Evolutionary conservation across 129 eudicot species (phyloP).

Genomic region (Lonicera japonica): DNA sequence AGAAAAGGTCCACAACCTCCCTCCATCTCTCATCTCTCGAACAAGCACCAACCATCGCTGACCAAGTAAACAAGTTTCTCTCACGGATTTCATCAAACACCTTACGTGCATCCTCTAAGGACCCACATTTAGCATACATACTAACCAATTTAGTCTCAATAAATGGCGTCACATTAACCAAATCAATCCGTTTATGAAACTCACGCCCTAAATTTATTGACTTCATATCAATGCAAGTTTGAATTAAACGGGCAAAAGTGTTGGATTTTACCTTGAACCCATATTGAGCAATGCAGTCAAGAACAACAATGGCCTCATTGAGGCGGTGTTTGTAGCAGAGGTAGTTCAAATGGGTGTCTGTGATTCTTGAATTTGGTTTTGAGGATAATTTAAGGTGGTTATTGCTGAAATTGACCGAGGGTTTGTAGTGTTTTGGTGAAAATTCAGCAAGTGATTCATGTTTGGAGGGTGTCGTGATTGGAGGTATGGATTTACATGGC

Average conservation of each 20-base stretch:
- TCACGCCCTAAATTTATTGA: constrained; percentile 38
- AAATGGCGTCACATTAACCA: constrained; percentile 26
- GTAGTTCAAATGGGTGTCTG: constrained; percentile 32
- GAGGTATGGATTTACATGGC: constrained; percentile 28
- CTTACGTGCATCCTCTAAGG: constrained; percentile 39
- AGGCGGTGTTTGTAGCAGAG: constrained; percentile 33
- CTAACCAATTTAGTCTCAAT: constrained; percentile 46
- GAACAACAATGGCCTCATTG: constrained; percentile 35
- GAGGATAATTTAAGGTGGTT: constrained; percentile 1
- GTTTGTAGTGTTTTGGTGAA: constrained; percentile 17
- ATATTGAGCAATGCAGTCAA: constrained; percentile 27
- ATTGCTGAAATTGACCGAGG: constrained; percentile 9
- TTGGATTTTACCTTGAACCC: constrained; percentile 32
- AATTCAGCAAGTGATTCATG: constrained; percentile 11
- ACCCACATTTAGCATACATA: constrained; percentile 60
- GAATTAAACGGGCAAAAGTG: constrained; percentile 32
- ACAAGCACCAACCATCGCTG: constrained; percentile 56
- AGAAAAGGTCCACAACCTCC: constrained; percentile 44
- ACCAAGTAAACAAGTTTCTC: constrained; percentile 58
- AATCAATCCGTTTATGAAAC: constrained; percentile 24
- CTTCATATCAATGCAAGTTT: constrained; percentile 34
- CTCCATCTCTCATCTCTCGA: constrained; percentile 55
- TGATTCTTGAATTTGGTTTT: constrained; percentile 5
- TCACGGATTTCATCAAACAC: constrained; percentile 53
- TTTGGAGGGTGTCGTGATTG: constrained; percentile 4